A percentile compares a stretch with the other conserved stretches of the same genome.
Evolutionary conservation across 208 protist species (phyloP).

Genomic region (Trypanosoma boissoni): DNA sequence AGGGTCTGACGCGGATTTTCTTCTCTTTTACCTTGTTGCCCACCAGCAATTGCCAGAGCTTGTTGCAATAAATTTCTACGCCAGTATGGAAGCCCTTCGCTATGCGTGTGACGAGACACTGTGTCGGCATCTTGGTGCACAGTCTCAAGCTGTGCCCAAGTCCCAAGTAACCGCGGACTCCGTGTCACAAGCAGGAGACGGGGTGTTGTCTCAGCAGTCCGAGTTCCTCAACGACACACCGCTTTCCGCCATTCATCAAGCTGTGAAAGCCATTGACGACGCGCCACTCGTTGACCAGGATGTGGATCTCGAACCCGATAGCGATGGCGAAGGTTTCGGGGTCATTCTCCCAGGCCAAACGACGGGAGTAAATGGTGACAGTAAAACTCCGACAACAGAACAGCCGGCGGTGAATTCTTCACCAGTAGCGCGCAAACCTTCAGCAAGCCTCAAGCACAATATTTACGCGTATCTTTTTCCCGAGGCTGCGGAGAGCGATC

Average conservation of each 20-base stretch:
- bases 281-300: conserved; percentile 62
- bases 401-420: background rate
- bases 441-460: conserved; percentile 49
- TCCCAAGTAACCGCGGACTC: too few relatives aligned
- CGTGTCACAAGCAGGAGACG: background rate
- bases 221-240: conserved; percentile 33
- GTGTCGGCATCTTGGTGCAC: conserved; percentile 2
- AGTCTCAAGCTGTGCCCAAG: too few relatives aligned
- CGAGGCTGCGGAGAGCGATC: background rate
- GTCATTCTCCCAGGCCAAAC: conserved; percentile 56
- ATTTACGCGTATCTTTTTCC: conserved; percentile 50
- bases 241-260: conserved; percentile 28
- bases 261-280: conserved; percentile 48
- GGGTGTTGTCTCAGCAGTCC: background rate
- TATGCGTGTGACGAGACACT: conserved; percentile 31
- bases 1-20: conserved; percentile 72
- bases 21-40: conserved; percentile 81
- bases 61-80: conserved; percentile 86
- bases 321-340: conserved; percentile 83
- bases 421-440: background rate
- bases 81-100: conserved; percentile 61
- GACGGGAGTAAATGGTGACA: background rate
- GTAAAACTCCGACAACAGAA: background rate
- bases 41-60: conserved; percentile 84
- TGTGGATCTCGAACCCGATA: conserved; percentile 62